Percentiles rank a stretch among this genome's conserved stretches.
phyloP scores from a whole-genome alignment of 2,329 filamentous ascomycete genomes.

The Sodiomyces alkalinus region DNA sequence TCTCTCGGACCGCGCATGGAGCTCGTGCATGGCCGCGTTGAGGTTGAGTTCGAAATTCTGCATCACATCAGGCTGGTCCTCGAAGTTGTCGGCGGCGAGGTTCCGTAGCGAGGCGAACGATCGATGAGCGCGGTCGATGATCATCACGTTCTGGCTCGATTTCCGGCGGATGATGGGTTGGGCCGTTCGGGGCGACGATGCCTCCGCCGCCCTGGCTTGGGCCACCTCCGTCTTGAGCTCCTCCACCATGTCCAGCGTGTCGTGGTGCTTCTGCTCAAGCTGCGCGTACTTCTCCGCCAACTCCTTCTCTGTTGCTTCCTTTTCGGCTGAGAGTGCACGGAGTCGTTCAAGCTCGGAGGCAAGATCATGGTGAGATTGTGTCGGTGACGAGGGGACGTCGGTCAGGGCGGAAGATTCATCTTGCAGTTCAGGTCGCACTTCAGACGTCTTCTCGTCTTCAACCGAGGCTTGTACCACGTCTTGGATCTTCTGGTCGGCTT shows the following conservation, averaged over 20 bases:
- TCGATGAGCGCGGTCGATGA: slow-evolving; percentile 79
- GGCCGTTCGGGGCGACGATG: slow-evolving; percentile 42
- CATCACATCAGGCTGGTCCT: slow-evolving; percentile 65
- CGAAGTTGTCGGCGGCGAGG: slow-evolving; percentile 76
- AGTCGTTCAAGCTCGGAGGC: slow-evolving; percentile 56
- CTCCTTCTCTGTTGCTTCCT: slow-evolving; percentile 58
- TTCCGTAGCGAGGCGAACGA: slow-evolving; percentile 83
- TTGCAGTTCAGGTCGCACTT: too few species aligned
- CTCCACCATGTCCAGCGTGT: slow-evolving; percentile 73
- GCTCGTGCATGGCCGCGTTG: slow-evolving; percentile 82
- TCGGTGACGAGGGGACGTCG: too few species aligned
- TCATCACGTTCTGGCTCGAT: slow-evolving; percentile 77
- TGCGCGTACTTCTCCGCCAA: slow-evolving; percentile 69
- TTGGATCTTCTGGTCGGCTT: background rate
- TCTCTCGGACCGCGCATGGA: slow-evolving; percentile 73
- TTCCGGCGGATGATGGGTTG: slow-evolving; percentile 80
- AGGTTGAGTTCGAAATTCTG: slow-evolving; percentile 88
- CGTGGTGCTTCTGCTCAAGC: slow-evolving; percentile 67
- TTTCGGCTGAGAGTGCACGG: slow-evolving; percentile 55
- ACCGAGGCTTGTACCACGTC: too few species aligned
- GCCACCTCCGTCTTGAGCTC: slow-evolving; percentile 78
- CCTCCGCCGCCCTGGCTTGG: slow-evolving; percentile 51
- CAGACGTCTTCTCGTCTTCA: too few species aligned
- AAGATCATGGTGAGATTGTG: too few species aligned
- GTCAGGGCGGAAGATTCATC: too few species aligned